A percentile compares a stretch with the other conserved stretches of the same genome.
Evolutionary conservation across 805 yeast species (phyloP).

Genomic region (Sugiyamaella valdiviana): DNA sequence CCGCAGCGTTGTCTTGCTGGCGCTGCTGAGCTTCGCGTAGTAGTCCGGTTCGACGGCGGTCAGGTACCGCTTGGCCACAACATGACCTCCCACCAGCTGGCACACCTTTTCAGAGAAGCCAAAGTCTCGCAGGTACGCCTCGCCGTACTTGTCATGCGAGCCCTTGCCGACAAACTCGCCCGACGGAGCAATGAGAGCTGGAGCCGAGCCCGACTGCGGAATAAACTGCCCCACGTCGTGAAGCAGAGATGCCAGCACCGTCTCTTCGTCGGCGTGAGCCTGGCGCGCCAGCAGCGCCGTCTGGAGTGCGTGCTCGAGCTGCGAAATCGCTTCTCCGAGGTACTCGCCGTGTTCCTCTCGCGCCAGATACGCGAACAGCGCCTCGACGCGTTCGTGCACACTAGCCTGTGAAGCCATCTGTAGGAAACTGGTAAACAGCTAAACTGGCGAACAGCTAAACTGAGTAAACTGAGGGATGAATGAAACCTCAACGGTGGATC

Average conservation of each 20-base stretch:
- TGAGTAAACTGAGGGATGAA: not conserved
- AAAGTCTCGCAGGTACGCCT: conserved; percentile 12
- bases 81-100: conserved; percentile 17
- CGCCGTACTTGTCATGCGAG: conserved; percentile 14
- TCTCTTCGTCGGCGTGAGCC: conserved; percentile 13
- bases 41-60: conserved; percentile 8
- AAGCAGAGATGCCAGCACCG: conserved; percentile 11
- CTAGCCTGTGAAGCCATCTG: too few relatives aligned
- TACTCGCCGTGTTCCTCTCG: conserved; percentile 14
- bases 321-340: conserved; percentile 14
- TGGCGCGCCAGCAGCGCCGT: conserved; percentile 12
- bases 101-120: conserved; percentile 16
- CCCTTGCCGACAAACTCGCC: conserved; percentile 5
- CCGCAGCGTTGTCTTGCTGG: conserved; percentile 10
- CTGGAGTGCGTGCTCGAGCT: conserved; percentile 15
- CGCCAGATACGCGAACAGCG: conserved; percentile 9
- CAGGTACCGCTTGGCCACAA: conserved; percentile 13
- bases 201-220: conserved; percentile 7
- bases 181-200: conserved; percentile 7
- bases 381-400: not conserved
- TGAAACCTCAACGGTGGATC: too few relatives aligned
- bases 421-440: not conserved
- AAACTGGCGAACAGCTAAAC: not conserved
- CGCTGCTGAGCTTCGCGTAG: conserved; percentile 9
- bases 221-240: conserved; percentile 14